Evolutionary conservation across 2,329 filamentous ascomycete species (phyloP).

Genomic region (Talaromyces sp.): DNA sequence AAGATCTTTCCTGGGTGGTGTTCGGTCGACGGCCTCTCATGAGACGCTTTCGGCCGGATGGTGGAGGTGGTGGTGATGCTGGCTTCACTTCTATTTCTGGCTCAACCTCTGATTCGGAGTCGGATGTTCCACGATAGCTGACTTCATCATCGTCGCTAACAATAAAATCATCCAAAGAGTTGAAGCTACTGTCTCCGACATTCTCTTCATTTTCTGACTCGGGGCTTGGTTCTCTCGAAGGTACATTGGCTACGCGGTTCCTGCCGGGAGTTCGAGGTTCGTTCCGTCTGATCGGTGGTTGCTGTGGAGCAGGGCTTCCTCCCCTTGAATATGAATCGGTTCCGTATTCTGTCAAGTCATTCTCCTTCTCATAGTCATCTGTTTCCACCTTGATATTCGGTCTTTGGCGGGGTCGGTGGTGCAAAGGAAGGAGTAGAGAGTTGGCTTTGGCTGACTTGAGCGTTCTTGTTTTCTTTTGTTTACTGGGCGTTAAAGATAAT

Average conservation of each 20-base stretch:
- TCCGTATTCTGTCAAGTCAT: conserved; percentile 32
- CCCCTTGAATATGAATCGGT: conserved; percentile 14
- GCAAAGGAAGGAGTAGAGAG: conserved; percentile 35
- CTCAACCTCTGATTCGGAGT: conserved; percentile 28
- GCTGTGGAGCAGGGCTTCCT: conserved; percentile 21
- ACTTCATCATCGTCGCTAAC: conserved; percentile 44
- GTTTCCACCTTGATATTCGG: conserved; percentile 30
- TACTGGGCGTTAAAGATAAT: conserved; percentile 12
- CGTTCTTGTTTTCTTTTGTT: conserved; percentile 29
- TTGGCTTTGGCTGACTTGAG: conserved; percentile 37
- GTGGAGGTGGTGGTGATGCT: conserved; percentile 20
- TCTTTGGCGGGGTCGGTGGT: conserved; percentile 25
- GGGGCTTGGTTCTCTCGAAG: conserved; percentile 18
- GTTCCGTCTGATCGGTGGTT: conserved; percentile 23
- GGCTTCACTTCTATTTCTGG: conserved; percentile 23
- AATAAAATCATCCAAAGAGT: conserved; percentile 46
- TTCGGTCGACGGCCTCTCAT: conserved; percentile 37
- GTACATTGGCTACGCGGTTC: conserved; percentile 12
- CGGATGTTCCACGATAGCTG: conserved; percentile 38
- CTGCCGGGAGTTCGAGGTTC: conserved; percentile 10
- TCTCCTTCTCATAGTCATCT: conserved; percentile 40
- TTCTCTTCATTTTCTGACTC: conserved; percentile 29
- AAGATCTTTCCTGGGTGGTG: neutral
- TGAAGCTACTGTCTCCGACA: conserved; percentile 34
- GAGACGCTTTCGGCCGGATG: conserved; percentile 34